Base-by-base conservation (phyloP, 352 stramenopile species). In the Globisporangium ultimum region DNA sequence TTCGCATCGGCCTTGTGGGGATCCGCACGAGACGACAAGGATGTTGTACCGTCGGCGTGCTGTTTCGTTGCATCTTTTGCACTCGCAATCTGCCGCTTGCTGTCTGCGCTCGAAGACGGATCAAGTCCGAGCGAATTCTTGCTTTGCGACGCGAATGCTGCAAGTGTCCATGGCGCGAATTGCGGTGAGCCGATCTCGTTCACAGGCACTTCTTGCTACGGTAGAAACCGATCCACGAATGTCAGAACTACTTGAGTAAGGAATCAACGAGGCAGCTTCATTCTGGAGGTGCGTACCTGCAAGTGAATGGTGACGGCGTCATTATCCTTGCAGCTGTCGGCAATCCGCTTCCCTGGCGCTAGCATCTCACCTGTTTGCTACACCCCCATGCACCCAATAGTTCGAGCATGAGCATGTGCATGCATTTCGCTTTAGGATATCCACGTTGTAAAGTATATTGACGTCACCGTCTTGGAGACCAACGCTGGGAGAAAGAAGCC, bases 161-260 rank as follows among this genome's bases (percentile, higher is more conserved):
- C 77, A 38, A 71, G 54, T 0, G 80, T 76, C 87, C 85, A 96
- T 2, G 70, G 20, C 11, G 61, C 76, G 14, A 93, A 61, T 60
- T 90, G 67, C 3, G 87, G 87, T 7, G 84, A 71, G 18, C 86
- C 86, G 46, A 95, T 90, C 50, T 91, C 80, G 54, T 94, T 90
- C 51, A 96, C 82, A 1, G 76, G 64, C 8, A 96, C 80, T 64
- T 89, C 76, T 74, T 90, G 84, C 76, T 94, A 28, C 24, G 59
- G 7, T 36, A 10, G 28, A 36, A 36, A 10, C 28, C 3, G 28
- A 10, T 5, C 28, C 3, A 36, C 4, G 28, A 32, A 32, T 2
- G 24, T 32, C 24, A 32, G 5, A 32, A 32, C 24, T 32, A 21
- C 24, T 10, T 10, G 24, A 55, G 17, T 40, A 17, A 58, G 13